Base-by-base conservation (phyloP, 73 alveolate genomes). In the Blepharisma japonicum region DNA sequence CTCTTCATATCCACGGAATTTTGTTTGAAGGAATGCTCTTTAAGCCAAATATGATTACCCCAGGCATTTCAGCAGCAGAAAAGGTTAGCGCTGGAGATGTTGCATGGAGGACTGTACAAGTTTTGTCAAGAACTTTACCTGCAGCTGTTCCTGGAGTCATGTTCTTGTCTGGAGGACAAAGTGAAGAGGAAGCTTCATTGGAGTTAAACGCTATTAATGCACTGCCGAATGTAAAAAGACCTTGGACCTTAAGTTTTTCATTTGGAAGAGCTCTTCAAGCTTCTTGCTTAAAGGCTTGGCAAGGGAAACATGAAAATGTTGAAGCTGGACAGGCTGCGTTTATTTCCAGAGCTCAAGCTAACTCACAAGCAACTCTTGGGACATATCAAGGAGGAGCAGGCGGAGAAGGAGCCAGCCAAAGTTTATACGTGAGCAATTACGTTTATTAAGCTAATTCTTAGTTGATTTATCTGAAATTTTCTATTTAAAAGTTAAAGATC, bases 1-100 rank as follows among this genome's bases (percentile, higher is more conserved):
- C 94, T 18, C 90, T 96, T 83, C 89, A 82, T 21, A 96, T 88
- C 80, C 92, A 90, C 80, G 89, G 92, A 55, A 87, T 95, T 82
- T 87, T 93, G 81, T 84, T 94, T 56, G 99, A 95, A 81, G 99
- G 99, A 47, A 80, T 86, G 71, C 84, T 97, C 71, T 88, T 97
- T 56, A 97, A 97, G 95, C 99, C 99, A 51, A 96, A 92, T 96
- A 97, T 97, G 99, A 92, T 96, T 68, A 96, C 97, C 79, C 94
- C 97, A 55, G 99, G 99, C 77, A 77, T 89, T 6, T 92, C 86
- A n/a, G 89, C 94, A 83, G 80, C 87, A 68, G 88, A 80, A 20
- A 94, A 87, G 80, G 90, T 86, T 25, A 68, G 68, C 42, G 91
- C 94, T 38, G 79, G 66, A 23, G 98, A 95, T 50, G 86, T 93